Evolutionary conservation across 345 rosid genomes (phyloP), one percentile per base, ranked within the genome.

Genomic region (Chamaenerion angustifolium): DNA sequence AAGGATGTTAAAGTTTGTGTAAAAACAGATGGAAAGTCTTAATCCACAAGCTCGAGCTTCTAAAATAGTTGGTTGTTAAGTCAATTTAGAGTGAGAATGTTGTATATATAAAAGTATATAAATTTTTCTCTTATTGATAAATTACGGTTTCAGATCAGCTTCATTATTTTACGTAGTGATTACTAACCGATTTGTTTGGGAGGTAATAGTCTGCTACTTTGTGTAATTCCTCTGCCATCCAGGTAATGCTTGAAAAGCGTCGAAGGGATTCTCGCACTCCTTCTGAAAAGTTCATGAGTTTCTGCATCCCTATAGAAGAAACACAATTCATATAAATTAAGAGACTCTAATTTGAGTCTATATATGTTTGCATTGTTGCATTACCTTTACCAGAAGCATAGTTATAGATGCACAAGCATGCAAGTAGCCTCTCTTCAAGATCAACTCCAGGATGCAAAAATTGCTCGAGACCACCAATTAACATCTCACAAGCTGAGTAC

Each of bases 171-270:
- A 21, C 25, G 4, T 21, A 21, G 8, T 12, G 49, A 5, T 8
- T 11, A 75, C 94, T 74, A 51, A 85, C 95, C 54, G 94, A 76
- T 72, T 66, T 74, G 64, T 74, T 76, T 15, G 88, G 82, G 45
- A 85, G 72, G 63, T 79, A 85, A 58, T 66, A 79, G 48, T 85
- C 84, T 5, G 84, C 87, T 56, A 83, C 95, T 73, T 71, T 72
- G 64, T 85, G 95, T 49, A 89, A 57, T 60, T 89, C 97, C 62
- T 89, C 95, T 27, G 97, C 97, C 88, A 85, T 83, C 97, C 97
- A 85, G 10, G 82, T 77, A 56, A 85, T 81, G 62, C 71, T 56
- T 13, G 97, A 85, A 68, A 89, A 80, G 18, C 97, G 81, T 64
- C 94, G 73, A 43, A 89, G 63, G 18, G 95, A 89, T 55, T 85